Conservation (phyloP, 2,329 filamentous ascomycete species). For the Hypoxylon sp. region DNA sequence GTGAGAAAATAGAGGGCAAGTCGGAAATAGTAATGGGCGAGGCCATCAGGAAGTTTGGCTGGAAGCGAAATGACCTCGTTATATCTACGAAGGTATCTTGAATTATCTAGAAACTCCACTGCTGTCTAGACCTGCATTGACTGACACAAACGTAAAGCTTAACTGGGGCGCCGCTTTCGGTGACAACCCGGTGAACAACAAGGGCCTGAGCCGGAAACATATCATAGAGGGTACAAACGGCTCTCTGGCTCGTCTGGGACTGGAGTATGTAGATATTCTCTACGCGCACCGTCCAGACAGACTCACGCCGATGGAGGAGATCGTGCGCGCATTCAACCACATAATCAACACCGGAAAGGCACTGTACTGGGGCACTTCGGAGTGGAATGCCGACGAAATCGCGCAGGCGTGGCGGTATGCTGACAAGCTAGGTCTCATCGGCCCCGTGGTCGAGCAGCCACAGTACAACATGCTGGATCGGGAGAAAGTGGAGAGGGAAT, state of each 20-base stretch:
- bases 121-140: not conserved
- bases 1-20: conserved; percentile 57
- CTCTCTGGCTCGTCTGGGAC: conserved; percentile 64
- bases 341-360: conserved; percentile 73
- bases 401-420: conserved; percentile 68
- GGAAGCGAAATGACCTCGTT: conserved; percentile 68
- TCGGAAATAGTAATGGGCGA: conserved; percentile 70
- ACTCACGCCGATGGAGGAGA: conserved; percentile 74
- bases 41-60: conserved; percentile 66
- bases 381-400: conserved; percentile 74
- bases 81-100: conserved; percentile 65
- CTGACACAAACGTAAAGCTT: conserved; percentile 53
- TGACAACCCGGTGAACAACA: conserved; percentile 71
- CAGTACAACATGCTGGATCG: conserved; percentile 71
- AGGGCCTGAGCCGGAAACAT: conserved; percentile 73
- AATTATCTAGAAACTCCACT: not conserved
- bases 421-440: conserved; percentile 67
- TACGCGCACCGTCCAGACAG: conserved; percentile 75
- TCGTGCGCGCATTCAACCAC: conserved; percentile 75
- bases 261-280: conserved; percentile 72
- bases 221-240: conserved; percentile 71
- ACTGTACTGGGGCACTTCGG: conserved; percentile 76
- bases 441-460: conserved; percentile 72
- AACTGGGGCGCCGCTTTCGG: conserved; percentile 71
- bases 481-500: conserved; percentile 71